Base-by-base conservation (phyloP, 768 basidiomycete genomes). In the Boletellus ananiceps region DNA sequence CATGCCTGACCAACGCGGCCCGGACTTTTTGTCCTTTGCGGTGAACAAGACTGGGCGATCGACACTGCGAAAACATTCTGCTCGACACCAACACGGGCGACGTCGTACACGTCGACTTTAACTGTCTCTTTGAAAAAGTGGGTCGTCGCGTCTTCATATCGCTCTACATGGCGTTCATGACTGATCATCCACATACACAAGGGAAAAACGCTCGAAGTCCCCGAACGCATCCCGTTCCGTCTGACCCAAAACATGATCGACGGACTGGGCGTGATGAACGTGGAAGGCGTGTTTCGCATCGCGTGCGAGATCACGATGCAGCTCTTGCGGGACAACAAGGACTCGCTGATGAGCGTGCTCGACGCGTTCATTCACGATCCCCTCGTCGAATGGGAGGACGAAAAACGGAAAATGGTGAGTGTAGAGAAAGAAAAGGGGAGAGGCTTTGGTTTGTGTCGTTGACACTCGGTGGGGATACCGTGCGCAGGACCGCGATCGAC, bases 321-420 rank as follows among this genome's bases (percentile, higher is more conserved):
- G 51, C 69, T 96, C 33, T 76, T 99, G 21, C 82, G 93, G 27
- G 82, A 86, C 55, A 93, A 98, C 75, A 88, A 85, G 66, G 93
- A 98, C 63, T 86, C 85, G 36, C 73, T 99, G 47, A 93, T 93
- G 86, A 94, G 84, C 64, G 91, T 98, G 0, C 78, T 99, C 34
- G 95, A 97, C 62, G 91, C 96, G 1, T 98, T 98, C 65, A 82
- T 94, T 27, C 95, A 98, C 58, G 96, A 99, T 66, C 96, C 96
- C 1, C 77, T 99, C 3, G 86, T 94, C 29, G 95, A 98, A 67
- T 98, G 93, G 91, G 87, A 91, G 52, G 85, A 91, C 37, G 83
- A 88, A 64, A 83, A 82, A 53, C 78, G 83, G 13, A 85, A 80
- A 60, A 69, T 81, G 64, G 81, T 84, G 52, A 21, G 74, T 54